Evolutionary conservation across 139 green algal genomes (phyloP), one percentile per base, ranked within the genome.

Genomic region (Zygnema circumcarinatum): DNA sequence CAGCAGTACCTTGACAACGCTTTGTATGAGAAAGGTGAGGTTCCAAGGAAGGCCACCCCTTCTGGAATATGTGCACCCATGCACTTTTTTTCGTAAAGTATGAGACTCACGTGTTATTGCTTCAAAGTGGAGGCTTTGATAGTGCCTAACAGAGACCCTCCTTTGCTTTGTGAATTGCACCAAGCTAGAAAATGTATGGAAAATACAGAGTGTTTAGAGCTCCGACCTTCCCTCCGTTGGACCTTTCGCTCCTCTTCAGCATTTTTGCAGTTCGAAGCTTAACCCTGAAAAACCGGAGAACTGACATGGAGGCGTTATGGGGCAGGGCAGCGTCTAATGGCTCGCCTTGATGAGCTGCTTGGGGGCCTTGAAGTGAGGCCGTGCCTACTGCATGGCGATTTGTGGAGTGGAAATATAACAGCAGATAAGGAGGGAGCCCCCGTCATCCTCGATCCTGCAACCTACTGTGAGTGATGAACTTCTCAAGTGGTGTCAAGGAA

Each of bases 321-420:
- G 2, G 21, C 85, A 90, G 85, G 86, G 31, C 38, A 89, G 25
- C 92, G 90, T 81, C 90, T 98, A 62, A 76, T 94, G 73, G 87
- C 92, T n/a, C 92, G 95, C n/a, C 74, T 98, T 75, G 91, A 95
- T 1, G 84, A 88, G 1, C 93, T 97, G 33, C 98, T 99, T 79
- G 91, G 95, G 29, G 95, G 93, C 0, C 62, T 94, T 1, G 68
- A 92, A 38, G 92, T 98, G 42, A 92, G 89, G 72, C 95, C 96
- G 22, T 93, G 88, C 36, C 93, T 98, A 7, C 92, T 99, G 54
- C 97, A 99, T 83, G 97, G 94, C 1, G 97, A 99, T 90, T 90
- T 99, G 16, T 99, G 97, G 97, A 96, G 92, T 81, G 97, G 97
- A 73, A 99, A 99, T 91, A 96, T 99, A 40, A 83, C 39, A 47